Base-by-base conservation (phyloP, 164 flowering plant species). In the Aristolochia californica region DNA sequence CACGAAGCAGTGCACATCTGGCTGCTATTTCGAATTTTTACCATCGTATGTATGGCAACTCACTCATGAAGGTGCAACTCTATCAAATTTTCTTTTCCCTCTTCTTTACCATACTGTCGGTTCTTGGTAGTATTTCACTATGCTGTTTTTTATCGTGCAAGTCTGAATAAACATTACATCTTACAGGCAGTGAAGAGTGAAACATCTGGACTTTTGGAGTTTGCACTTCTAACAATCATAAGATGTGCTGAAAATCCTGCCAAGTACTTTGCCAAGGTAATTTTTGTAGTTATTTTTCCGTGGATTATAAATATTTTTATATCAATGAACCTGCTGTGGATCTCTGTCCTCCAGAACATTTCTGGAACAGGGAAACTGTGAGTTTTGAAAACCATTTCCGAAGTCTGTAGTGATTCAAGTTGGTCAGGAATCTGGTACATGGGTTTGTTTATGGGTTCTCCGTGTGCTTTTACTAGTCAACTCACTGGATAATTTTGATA, bases 101-200 rank as follows among this genome's bases (percentile, higher is more conserved):
- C n/a, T 20, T 7, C 18, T 18, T 26, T 52, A 48, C 21, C 16
- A 23, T 15, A 22, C 24, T 23, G 5, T 9, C 24, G 5, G n/a
- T 9, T 3, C 30, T 11, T 18, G 14, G 30, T 52, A 23, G 23
- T 7, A 13, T 4, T 47, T 52, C 13, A 5, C 27, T 14, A 52
- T 52, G 12, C 9, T 24, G 20, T 13, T 50, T 50, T 25, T 18
- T 25, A 1, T 25, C 2, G 5, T 7, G 24, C 3, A 34, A 8
- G 17, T n/a, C 18, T 56, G 25, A 5, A 34, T 3, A 38, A 34
- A 9, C 5, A 40, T 12, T 34, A 25, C 34, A 17, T 21, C 22
- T n/a, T 68, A 61, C 75, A 87, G 97, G 95, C 78, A 5, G 61
- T 90, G n/a, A 83, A 80, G 68, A 71, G 61, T 3, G 97, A 87